Percentiles rank a stretch among this genome's conserved stretches.
These are phyloP conservation scores for Gastrolobium bilobum DNA, from an alignment of 306 rosid species.

Conservation along the genomic window DNA sequence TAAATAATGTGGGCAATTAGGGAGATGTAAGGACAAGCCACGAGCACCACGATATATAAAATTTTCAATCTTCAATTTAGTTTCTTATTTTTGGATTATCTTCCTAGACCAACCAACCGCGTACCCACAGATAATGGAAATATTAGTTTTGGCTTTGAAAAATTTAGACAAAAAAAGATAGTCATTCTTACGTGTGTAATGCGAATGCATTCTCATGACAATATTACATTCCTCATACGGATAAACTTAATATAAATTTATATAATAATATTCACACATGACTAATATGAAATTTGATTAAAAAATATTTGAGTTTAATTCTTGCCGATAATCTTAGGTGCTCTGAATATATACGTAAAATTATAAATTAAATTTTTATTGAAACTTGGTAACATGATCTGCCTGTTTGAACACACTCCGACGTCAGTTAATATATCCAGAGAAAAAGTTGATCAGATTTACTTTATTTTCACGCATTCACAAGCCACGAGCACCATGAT, in stretches of 20 bases:
- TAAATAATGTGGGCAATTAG: not conserved
- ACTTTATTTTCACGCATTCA: too few relatives aligned
- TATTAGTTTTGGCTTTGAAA: not conserved
- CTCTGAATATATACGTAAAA: too few relatives aligned
- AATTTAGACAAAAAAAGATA: too few relatives aligned
- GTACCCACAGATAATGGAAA: not conserved
- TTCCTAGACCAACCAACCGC: not conserved
- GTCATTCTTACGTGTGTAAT: not conserved
- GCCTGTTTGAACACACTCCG: too few relatives aligned
- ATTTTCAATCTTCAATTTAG: too few relatives aligned
- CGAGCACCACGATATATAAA: slow-evolving; percentile 1
- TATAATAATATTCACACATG: not conserved
- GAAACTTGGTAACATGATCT: too few relatives aligned
- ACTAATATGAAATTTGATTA: not conserved
- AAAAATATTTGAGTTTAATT: too few relatives aligned
- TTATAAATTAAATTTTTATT: too few relatives aligned
- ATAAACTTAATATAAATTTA: not conserved
- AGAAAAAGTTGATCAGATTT: too few relatives aligned
- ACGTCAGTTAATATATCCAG: too few relatives aligned
- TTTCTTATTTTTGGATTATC: not conserved
- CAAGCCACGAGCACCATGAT: too few relatives aligned
- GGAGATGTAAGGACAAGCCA: not conserved
- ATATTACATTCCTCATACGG: not conserved
- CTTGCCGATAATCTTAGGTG: too few relatives aligned
- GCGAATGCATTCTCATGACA: not conserved